Conservation (phyloP, 257 asterid species). For the Nicotiana tomentosiformis region DNA sequence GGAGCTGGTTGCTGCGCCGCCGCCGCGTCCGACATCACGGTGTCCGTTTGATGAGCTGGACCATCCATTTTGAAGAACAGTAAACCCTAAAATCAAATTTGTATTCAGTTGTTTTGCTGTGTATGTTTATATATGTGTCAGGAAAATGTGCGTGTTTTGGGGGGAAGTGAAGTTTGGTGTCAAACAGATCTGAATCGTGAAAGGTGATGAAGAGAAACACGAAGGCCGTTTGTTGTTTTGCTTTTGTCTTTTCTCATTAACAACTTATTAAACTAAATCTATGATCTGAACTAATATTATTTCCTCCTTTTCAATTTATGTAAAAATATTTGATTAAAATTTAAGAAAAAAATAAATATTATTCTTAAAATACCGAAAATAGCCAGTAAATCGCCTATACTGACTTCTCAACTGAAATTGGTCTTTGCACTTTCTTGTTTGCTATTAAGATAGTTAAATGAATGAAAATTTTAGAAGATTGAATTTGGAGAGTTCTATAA, state of each 20-base stretch:
- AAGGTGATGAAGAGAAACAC: not conserved
- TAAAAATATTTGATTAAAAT: too few relatives aligned
- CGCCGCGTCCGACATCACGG: constrained; percentile 85
- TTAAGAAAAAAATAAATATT: too few relatives aligned
- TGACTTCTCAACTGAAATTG: not conserved
- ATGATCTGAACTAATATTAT: too few relatives aligned
- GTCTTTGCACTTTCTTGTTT: not conserved
- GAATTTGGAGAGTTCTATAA: not conserved
- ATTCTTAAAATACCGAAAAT: not conserved
- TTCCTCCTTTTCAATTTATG: too few relatives aligned
- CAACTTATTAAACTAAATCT: too few relatives aligned
- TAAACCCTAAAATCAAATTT: not conserved
- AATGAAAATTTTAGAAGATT: not conserved
- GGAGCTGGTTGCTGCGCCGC: constrained; percentile 26
- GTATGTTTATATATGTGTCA: not conserved
- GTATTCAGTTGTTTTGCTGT: not conserved
- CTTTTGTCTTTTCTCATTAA: not conserved
- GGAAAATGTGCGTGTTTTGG: not conserved
- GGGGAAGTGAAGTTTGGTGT: not conserved
- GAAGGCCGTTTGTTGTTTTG: not conserved
- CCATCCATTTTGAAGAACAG: constrained; percentile 48
- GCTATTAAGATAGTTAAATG: not conserved
- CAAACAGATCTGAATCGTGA: constrained; percentile 8
- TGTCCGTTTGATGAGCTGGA: constrained; percentile 69
- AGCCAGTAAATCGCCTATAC: not conserved